Evolutionary conservation across 148 eudicot genomes (phyloP).

Genomic region (Silene conica): DNA sequence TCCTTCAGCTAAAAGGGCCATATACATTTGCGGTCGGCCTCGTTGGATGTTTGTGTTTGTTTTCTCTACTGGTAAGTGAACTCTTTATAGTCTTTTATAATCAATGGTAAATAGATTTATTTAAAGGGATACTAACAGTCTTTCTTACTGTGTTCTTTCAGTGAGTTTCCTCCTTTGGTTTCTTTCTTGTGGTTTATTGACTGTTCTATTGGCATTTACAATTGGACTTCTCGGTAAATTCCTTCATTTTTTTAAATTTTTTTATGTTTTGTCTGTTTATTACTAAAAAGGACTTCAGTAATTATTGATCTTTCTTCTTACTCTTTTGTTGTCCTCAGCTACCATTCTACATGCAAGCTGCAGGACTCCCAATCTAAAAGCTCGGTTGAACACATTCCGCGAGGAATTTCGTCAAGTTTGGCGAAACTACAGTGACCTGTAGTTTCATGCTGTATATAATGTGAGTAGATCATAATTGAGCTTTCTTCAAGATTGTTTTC

Average conservation of each 20-base stretch:
- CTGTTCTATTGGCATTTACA: conserved; percentile 69
- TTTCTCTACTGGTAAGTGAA: conserved; percentile 53
- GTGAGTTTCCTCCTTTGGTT: conserved; percentile 85
- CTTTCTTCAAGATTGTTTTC: not conserved
- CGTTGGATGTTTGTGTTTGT: conserved; percentile 79
- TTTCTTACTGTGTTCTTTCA: conserved; percentile 27
- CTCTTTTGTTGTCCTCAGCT: conserved; percentile 36
- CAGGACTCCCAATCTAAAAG: conserved; percentile 93
- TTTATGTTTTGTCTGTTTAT: not conserved
- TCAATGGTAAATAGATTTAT: conserved; percentile 3
- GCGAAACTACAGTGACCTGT: conserved; percentile 94
- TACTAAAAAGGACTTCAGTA: not conserved
- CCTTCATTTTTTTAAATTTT: not conserved
- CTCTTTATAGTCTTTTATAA: not conserved
- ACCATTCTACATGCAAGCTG: conserved; percentile 89
- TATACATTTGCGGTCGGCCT: conserved; percentile 86
- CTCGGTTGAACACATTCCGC: conserved; percentile 93
- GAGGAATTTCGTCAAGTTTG: conserved; percentile 99
- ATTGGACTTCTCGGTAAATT: conserved; percentile 69
- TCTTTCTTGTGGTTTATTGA: conserved; percentile 76
- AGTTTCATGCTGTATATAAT: conserved; percentile 32
- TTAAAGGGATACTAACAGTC: not conserved
- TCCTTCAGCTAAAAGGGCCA: conserved; percentile 87
- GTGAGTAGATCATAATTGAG: conserved; percentile 29
- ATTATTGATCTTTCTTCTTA: not conserved